Base-by-base conservation (phyloP, 352 stramenopile species). In the Pythium myriotylum region DNA sequence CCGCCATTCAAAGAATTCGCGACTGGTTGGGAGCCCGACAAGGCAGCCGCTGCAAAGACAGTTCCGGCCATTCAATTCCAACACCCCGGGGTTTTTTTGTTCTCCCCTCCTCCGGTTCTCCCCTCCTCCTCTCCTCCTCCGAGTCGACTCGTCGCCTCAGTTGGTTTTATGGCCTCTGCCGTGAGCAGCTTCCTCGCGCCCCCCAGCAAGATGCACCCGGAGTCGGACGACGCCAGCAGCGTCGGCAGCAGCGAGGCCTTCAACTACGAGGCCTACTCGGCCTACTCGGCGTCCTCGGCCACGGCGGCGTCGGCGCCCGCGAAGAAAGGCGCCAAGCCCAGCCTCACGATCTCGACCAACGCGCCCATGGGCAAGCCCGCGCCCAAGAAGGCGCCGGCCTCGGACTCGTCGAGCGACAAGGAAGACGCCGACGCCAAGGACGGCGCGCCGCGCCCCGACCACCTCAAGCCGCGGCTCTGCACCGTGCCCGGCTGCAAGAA, bases 401-500 rank as follows among this genome's bases (percentile, higher is more conserved):
- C 59, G 32, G 35, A 45, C 37, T 42, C 57, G 35, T 52, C 37
- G 14, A 56, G 35, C 23, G 54, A 59, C 45, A 58, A 40, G 17
- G 51, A 58, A 20, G 52, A 57, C 53, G 26, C 29, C 16, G 27
- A 29, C 47, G 27, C 37, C 40, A 50, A 73, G 6, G 43, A 56
- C n/a, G 54, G 57, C 16, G 43, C 6, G 17, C 41, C 37, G 6
- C 80, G 79, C 37, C 78, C 79, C 17, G 83, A 92, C 32, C 67
- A 77, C 45, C 79, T 92, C 62, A 92, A 92, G 77, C 86, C 80
- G 26, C 83, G 85, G 7, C 73, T 91, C 14, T 95, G 86, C 66
- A 93, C 81, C 29, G 89, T 92, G 71, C 84, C 86, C 0, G 79
- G 80, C 48, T 94, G 86, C 70, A 89, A 89, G 56, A 95, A 94